Evolutionary conservation across 805 yeast genomes (phyloP), one percentile per base, ranked within the genome.

Genomic region (Yueomyces sinensis): DNA sequence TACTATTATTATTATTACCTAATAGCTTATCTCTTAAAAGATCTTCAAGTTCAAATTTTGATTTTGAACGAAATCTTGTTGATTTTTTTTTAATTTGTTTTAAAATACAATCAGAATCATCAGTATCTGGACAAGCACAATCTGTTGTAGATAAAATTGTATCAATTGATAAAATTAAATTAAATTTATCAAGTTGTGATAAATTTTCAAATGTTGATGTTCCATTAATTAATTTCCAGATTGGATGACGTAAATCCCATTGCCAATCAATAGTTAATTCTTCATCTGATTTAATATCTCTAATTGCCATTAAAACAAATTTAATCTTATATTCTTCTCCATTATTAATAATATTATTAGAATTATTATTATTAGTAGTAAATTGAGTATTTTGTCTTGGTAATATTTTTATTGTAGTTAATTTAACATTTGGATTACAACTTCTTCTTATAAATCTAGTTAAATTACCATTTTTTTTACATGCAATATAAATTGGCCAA

Each of bases 241-340:
- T 80, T 2, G 96, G 94, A 51, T 86, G 95, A 14, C 61, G 42
- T 3, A 57, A 50, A 49, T 86, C 94, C 94, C 95, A 89, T 39
- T 78, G 82, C 97, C 97, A 89, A 2, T 76, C 72, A 9, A 84
- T 55, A 0, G 87, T 68, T 16, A 89, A 56, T 49, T 87, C 96
- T 28, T 75, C 71, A n/a, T 74, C 84, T 9, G 65, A 55, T 34
- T 64, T 62, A 19, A 87, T 70, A 2, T 71, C 70, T 32, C 62
- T 66, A 1, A 66, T 54, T 0, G 95, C 71, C 20, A 62, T 62
- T 9, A 82, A 63, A 7, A 72, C 62, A 48, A 82, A 75, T 36
- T 66, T 68, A 9, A 81, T 63, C 1, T 61, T 58, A 13, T 63
- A 48, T 29, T 59, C 50, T 7, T 33, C 36, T 17, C 16, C 24